Conservation (phyloP, 192 early-diverging fungal species). For the Rhizophagus sp. region DNA sequence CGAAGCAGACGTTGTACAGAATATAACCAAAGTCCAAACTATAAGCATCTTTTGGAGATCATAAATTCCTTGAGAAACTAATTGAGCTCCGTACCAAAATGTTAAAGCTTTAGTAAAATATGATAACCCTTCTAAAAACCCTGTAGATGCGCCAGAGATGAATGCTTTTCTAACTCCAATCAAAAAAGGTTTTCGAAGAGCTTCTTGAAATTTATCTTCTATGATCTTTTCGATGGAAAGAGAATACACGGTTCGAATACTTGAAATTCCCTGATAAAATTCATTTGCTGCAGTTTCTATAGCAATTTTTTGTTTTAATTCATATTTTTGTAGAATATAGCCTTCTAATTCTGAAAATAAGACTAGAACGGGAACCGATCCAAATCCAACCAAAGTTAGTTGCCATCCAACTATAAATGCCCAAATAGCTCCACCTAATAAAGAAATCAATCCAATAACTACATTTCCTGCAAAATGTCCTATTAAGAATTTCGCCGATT, state of each 20-base stretch:
- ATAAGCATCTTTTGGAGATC: conserved; percentile 20
- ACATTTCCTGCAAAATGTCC: conserved; percentile 26
- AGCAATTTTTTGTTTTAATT: conserved; percentile 15
- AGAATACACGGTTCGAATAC: conserved; percentile 12
- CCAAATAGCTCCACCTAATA: conserved; percentile 21
- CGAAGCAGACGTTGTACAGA: conserved; percentile 24
- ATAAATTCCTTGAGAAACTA: conserved; percentile 14
- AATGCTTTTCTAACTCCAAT: conserved; percentile 20
- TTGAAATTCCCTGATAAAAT: conserved; percentile 27
- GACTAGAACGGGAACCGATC: background rate
- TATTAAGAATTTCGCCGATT: conserved; percentile 16
- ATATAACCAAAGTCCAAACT: conserved; percentile 27
- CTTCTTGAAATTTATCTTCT: conserved; percentile 7
- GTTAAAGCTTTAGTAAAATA: conserved; percentile 29
- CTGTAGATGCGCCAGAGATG: background rate
- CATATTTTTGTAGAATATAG: conserved; percentile 14
- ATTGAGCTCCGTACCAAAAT: conserved; percentile 25
- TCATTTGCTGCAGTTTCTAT: conserved; percentile 17
- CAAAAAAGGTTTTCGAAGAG: conserved; percentile 4
- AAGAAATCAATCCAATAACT: background rate
- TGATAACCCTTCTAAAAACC: conserved; percentile 1
- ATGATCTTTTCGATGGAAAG: conserved; percentile 2
- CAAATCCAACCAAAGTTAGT: conserved; percentile 25
- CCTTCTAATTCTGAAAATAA: background rate
- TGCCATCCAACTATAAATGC: conserved; percentile 16